Evolutionary conservation across 164 flowering plant genomes (phyloP).

Genomic region (Kalanchoe fedtschenkoi): DNA sequence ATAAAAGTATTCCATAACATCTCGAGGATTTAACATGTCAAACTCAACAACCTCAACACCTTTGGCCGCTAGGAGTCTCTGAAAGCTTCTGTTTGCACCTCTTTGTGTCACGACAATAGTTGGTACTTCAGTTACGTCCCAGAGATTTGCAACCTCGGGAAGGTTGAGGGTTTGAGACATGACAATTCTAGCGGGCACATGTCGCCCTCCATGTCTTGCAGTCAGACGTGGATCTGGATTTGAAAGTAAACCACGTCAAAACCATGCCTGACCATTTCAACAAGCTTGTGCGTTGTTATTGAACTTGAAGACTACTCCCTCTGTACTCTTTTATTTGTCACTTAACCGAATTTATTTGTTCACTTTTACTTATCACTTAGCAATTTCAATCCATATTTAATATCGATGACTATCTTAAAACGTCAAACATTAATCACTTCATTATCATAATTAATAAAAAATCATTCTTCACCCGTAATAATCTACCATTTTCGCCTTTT

Average conservation of each 20-base stretch:
- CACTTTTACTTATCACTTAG: no score
- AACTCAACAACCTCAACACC: conserved; percentile 97
- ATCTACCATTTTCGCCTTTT: no score
- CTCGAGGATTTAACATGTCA: conserved; percentile 76
- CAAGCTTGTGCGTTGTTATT: conserved; percentile 4
- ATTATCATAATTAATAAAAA: no score
- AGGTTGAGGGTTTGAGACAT: conserved; percentile 84
- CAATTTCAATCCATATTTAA: no score
- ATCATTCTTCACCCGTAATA: no score
- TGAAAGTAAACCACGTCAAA: conserved; percentile 4
- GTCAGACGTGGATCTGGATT: conserved; percentile 79
- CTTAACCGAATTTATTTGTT: no score
- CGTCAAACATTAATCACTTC: no score
- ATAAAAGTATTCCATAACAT: conserved; percentile 80
- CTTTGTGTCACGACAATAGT: conserved; percentile 96
- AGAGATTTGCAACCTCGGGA: conserved; percentile 85
- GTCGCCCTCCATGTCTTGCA: conserved; percentile 92
- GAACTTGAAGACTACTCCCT: no score
- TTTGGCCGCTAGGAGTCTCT: conserved; percentile 82
- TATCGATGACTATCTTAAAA: no score
- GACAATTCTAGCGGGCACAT: conserved; percentile 68
- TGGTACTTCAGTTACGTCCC: conserved; percentile 70
- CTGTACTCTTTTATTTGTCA: no score
- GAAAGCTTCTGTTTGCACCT: conserved; percentile 81
- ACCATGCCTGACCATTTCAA: background rate